Conservation (phyloP, 2,329 filamentous ascomycete genomes). For the Aureobasidium uvarum region DNA sequence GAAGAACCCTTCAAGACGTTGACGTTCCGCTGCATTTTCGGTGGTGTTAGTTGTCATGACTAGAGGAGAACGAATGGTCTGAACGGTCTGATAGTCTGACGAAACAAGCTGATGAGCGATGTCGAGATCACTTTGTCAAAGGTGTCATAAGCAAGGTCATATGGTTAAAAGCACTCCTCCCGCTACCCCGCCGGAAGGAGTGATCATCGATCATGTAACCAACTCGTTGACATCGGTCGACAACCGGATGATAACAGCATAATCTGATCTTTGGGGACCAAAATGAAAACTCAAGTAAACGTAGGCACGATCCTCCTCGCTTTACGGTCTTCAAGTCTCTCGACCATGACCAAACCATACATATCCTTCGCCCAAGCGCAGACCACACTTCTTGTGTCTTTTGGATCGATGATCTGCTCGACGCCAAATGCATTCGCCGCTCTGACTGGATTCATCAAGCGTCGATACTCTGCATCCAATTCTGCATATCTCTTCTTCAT, state of each 20-base stretch:
- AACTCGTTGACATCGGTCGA: no score
- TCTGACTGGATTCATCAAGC: slow-evolving; percentile 63
- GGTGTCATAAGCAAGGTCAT: no score
- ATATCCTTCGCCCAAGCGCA: slow-evolving; percentile 55
- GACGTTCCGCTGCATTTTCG: background rate
- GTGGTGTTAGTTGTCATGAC: background rate
- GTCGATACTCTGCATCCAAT: slow-evolving; percentile 58
- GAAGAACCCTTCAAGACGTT: background rate
- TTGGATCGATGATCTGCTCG: slow-evolving; percentile 65
- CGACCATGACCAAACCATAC: slow-evolving; percentile 41
- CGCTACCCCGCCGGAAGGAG: no score
- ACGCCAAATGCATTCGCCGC: slow-evolving; percentile 64
- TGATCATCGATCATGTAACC: no score
- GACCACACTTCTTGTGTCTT: slow-evolving; percentile 55
- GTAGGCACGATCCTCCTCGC: slow-evolving; percentile 11
- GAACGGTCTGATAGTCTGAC: background rate
- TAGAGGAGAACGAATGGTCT: background rate
- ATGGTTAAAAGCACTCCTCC: no score
- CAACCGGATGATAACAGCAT: no score
- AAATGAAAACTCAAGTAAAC: background rate
- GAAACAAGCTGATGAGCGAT: background rate
- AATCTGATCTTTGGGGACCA: no score
- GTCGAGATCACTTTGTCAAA: no score
- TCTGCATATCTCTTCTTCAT: slow-evolving; percentile 53
- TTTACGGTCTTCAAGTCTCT: background rate